Evolutionary conservation across 2,329 filamentous ascomycete species (phyloP).

Genomic region (Verticillium longisporum): DNA sequence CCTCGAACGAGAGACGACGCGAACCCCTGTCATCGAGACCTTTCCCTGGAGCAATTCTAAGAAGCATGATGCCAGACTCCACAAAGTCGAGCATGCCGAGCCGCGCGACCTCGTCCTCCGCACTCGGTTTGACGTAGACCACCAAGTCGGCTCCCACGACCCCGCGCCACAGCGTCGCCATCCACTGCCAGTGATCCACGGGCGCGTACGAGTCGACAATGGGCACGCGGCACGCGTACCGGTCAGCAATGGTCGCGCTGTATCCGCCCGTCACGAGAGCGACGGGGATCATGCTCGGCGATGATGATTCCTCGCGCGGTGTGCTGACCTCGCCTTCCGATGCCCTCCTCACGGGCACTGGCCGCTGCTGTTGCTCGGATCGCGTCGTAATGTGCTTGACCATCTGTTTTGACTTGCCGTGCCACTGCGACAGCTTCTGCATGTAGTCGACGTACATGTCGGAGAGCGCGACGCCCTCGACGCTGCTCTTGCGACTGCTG

Average conservation of each 20-base stretch:
- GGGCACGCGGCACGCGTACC: slow-evolving; percentile 65
- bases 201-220: slow-evolving; percentile 72
- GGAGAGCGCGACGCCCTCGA: slow-evolving; percentile 15
- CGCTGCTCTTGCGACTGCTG: slow-evolving; percentile 10
- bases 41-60: slow-evolving; percentile 36
- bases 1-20: slow-evolving; percentile 76
- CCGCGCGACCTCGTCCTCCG: slow-evolving; percentile 26
- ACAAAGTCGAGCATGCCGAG: slow-evolving; percentile 50
- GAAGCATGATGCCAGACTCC: slow-evolving; percentile 45
- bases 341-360: slow-evolving; percentile 2
- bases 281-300: slow-evolving; percentile 47
- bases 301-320: slow-evolving; percentile 1
- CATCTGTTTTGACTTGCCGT: slow-evolving; percentile 67
- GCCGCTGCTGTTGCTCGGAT: background rate
- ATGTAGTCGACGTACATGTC: slow-evolving; percentile 55
- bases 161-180: slow-evolving; percentile 87
- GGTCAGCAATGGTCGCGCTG: slow-evolving; percentile 71
- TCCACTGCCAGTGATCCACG: slow-evolving; percentile 96
- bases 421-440: slow-evolving; percentile 65
- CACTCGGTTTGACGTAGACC: slow-evolving; percentile 51
- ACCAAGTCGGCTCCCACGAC: slow-evolving; percentile 76
- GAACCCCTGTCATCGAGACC: slow-evolving; percentile 62
- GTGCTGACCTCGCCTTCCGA: slow-evolving; percentile 5
- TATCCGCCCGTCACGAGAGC: slow-evolving; percentile 73
- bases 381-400: slow-evolving; percentile 38